Base-by-base conservation (phyloP, 106 monocot genomes). In the Ottelia alismoides region DNA sequence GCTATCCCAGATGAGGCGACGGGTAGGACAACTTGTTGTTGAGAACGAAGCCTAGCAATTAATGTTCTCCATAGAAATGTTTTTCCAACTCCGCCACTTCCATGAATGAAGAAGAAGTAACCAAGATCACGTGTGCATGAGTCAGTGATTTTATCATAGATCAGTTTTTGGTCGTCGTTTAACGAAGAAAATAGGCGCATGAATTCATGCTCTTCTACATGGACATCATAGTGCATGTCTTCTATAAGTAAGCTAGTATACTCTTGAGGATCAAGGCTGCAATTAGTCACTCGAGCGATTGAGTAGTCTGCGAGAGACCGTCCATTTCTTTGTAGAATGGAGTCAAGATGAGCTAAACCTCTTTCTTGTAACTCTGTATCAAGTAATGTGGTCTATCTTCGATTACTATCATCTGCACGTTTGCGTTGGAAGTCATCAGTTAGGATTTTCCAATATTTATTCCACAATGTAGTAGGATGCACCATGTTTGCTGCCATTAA, bases 51-150 rank as follows among this genome's bases (percentile, higher is more conserved):
- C 2, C 17, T 46, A 18, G 57, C 25, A 9, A 50, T 51, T 2
- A 57, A 1, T 43, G 58, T 52, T 28, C 27, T 64, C 58, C 58
- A 65, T 19, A 65, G 10, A 31, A 50, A 65, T 27, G 72, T 51
- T 24, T 72, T 72, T 22, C 71, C 63, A 22, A 50, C 58, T 0
- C 71, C 65, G 14, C 49, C 71, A 35, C 49, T 29, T 27, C 55
- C 47, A 27, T 28, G 30, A 29, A 55, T 29, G 30, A 55, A 55
- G 16, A 55, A 29, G 22, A 52, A n/a, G 2, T 18, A 9, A 20
- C 55, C 55, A 28, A 29, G 2, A 29, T 55, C 6, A 29, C 30
- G 7, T 3, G 3, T 2, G 0, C 28, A 55, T 2, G 17, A 6
- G 7, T 55, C 18, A 29, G 46, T 16, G 9, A 70, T 28, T 23